Base-by-base conservation (phyloP, 441 rosid species). In the Geranium incanum region DNA sequence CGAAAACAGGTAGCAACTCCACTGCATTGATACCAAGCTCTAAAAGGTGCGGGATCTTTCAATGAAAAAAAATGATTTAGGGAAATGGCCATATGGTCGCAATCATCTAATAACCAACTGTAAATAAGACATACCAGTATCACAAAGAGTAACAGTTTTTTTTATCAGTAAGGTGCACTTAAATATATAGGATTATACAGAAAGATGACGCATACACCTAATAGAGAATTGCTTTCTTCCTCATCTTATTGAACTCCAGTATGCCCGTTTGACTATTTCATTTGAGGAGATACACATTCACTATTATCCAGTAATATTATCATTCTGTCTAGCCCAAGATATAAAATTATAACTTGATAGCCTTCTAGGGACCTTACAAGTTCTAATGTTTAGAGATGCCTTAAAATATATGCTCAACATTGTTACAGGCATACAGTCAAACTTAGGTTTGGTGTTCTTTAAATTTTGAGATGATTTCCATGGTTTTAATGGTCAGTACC, bases 11-110 rank as follows among this genome's bases (percentile, higher is more conserved):
- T 66, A 92, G 83, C 81, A 92, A 78, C 86, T 92, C 99, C 81
- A 94, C 93, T 3, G 97, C 96, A 84, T 88, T 95, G 76, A 92
- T 81, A 72, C 96, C 97, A 72, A 95, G 89, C 82, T 92, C 95
- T 68, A 84, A 76, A 82, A 95, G 93, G 80, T 94, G 92, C 66
- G 97, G 97, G 65, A 94, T 89, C 97, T 95, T 77, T 36, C 67
- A 82, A 75, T 59, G 71, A 73, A 21, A 60, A 69, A 5, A 4
- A 6, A 39, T 36, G 36, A 69, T 15, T 63, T 43, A 69, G 60
- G 23, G 64, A 75, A 67, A 67, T 7, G 43, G 63, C 43, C 72
- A 68, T 68, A 70, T 55, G 23, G 18, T 36, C 15, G 3, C 33
- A 23, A 64, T 64, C 28, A 8, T 64, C 18, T 55, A 15, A 18